Percentiles rank a stretch among this genome's conserved stretches.
Conservation (phyloP, 1,284 basidiomycete species). For the Sanghuangporus sanghuang region DNA sequence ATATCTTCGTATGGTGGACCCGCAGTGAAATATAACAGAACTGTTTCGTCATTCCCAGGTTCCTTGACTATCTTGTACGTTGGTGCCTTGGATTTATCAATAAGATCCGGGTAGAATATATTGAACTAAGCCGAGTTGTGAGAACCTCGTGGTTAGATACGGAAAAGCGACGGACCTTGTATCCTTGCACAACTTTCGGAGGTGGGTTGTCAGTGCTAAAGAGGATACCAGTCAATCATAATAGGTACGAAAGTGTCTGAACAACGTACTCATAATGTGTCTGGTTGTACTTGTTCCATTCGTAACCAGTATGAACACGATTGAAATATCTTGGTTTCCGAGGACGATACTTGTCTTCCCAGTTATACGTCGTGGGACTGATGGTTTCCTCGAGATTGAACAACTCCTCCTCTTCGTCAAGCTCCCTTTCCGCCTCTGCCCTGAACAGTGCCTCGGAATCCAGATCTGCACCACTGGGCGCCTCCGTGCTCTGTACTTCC, state of each 20-base stretch:
- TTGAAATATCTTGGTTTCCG: conserved; percentile 99
- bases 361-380: conserved; percentile 83
- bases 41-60: conserved; percentile 91
- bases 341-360: conserved; percentile 99
- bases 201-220: conserved; percentile 89
- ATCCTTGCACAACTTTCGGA: conserved; percentile 97
- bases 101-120: conserved; percentile 93
- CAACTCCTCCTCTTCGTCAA: conserved; percentile 93
- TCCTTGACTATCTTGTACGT: conserved; percentile 93
- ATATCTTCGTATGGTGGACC: conserved; percentile 99
- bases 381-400: conserved; percentile 91
- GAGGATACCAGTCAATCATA: conserved; percentile 8
- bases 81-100: conserved; percentile 95
- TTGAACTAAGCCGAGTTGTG: conserved; percentile 62
- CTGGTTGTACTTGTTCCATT: conserved; percentile 99
- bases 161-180: conserved; percentile 61
- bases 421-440: conserved; percentile 83
- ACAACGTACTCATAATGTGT: conserved; percentile 91
- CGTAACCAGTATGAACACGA: conserved; percentile 99
- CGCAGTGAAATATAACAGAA: conserved; percentile 89
- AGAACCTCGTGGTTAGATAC: conserved; percentile 19
- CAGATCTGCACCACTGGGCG: conserved; percentile 69
- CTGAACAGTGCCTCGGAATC: conserved; percentile 83
- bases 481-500: conserved; percentile 42
- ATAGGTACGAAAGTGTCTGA: neutral